These are phyloP conservation scores for Rhypophila decipiens DNA, from an alignment of 495 filamentous ascomycete genomes.

Conservation along the genomic window DNA sequence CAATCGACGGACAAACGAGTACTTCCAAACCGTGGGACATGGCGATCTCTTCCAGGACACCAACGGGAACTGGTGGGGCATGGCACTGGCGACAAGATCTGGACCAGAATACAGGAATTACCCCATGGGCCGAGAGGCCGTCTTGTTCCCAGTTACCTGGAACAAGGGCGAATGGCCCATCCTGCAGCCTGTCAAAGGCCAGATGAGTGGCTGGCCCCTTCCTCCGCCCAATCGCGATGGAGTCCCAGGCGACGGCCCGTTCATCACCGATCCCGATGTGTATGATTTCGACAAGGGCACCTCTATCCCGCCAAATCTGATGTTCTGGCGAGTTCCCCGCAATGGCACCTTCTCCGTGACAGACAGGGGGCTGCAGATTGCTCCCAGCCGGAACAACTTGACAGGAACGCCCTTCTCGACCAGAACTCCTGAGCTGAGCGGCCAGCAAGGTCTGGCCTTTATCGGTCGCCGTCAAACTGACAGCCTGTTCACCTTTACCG, in stretches of 20 bases:
- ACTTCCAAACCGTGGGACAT: constrained; percentile 46
- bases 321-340: constrained; percentile 38
- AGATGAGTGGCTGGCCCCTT: constrained; percentile 34
- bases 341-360: constrained; percentile 27
- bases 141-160: constrained; percentile 48
- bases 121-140: constrained; percentile 53
- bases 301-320: constrained; percentile 32
- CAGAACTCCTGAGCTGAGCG: constrained; percentile 13
- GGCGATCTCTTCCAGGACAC: constrained; percentile 45
- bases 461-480: constrained; percentile 38
- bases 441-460: constrained; percentile 30
- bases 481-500: constrained; percentile 37
- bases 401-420: constrained; percentile 13
- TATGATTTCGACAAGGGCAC: constrained; percentile 32
- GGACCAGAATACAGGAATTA: constrained; percentile 32
- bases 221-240: constrained; percentile 19
- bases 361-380: constrained; percentile 29
- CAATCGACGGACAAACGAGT: constrained; percentile 37
- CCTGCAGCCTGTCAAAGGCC: constrained; percentile 34
- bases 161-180: constrained; percentile 35
- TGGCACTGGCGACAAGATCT: constrained; percentile 40
- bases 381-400: constrained; percentile 31
- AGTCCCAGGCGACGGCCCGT: constrained; percentile 31
- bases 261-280: constrained; percentile 30
- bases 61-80: constrained; percentile 48